Conservation (phyloP, 176 grass and related monocot genomes). For the Typha latifolia region DNA sequence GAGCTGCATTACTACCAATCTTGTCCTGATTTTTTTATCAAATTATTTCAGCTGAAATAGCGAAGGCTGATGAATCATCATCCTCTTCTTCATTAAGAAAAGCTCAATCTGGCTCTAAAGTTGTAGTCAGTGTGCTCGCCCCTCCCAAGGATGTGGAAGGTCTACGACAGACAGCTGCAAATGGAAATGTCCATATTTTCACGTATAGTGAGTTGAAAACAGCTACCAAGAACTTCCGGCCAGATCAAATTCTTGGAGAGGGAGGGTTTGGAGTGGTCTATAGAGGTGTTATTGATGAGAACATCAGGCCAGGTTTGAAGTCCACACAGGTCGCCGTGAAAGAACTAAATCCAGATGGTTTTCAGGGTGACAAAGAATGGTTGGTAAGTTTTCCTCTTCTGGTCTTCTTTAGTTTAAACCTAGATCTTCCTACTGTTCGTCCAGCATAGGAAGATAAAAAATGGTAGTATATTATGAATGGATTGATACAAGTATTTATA, state of each 20-base stretch:
- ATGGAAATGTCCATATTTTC: constrained; percentile 80
- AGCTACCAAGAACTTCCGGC: constrained; percentile 83
- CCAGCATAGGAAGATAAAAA: too few relatives aligned
- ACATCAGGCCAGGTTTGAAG: constrained; percentile 57
- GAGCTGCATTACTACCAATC: neutral
- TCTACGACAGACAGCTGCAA: constrained; percentile 53
- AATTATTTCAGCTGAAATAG: constrained; percentile 30
- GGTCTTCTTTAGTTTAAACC: constrained; percentile 11
- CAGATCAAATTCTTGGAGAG: constrained; percentile 86
- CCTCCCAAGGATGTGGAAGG: constrained; percentile 83
- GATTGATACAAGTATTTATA: too few relatives aligned
- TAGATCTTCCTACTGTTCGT: neutral
- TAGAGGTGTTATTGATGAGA: constrained; percentile 83
- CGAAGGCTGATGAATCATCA: neutral
- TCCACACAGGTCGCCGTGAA: constrained; percentile 84
- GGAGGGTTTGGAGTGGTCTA: constrained; percentile 97
- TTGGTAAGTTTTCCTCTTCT: constrained; percentile 37
- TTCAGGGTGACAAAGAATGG: constrained; percentile 99
- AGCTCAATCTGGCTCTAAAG: constrained; percentile 49
- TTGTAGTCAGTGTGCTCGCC: constrained; percentile 44
- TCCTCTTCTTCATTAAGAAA: constrained; percentile 36
- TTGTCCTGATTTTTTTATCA: constrained; percentile 25
- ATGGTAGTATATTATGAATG: too few relatives aligned
- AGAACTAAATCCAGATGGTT: constrained; percentile 83
- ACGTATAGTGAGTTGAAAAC: constrained; percentile 66